Evolutionary conservation across 164 flowering plant species (phyloP).

Genomic region (Taxillus chinensis): DNA sequence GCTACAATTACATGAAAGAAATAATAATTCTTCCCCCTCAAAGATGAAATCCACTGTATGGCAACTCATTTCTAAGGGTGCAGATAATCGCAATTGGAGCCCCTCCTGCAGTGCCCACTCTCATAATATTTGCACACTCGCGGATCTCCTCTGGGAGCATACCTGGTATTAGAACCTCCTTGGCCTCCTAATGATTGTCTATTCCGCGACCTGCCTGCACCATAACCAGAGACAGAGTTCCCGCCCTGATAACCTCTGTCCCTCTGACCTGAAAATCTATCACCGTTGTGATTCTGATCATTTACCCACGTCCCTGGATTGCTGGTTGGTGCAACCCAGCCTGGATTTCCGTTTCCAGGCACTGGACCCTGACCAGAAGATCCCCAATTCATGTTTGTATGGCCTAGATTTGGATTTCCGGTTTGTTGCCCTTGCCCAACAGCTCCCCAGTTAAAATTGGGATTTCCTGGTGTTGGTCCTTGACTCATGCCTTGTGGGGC

Average conservation of each 20-base stretch:
- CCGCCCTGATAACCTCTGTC: slow-evolving; percentile 36
- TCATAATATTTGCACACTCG: slow-evolving; percentile 49
- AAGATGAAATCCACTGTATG: neutral
- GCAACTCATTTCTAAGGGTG: slow-evolving; percentile 24
- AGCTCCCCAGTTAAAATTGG: slow-evolving; percentile 8
- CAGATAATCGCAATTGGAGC: slow-evolving; percentile 49
- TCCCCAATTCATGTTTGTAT: slow-evolving; percentile 16
- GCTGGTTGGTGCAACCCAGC: slow-evolving; percentile 20
- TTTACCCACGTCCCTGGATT: slow-evolving; percentile 33
- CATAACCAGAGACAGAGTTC: slow-evolving; percentile 34
- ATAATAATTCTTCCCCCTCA: too few species aligned
- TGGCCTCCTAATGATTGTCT: slow-evolving; percentile 32
- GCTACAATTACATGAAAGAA: too few species aligned
- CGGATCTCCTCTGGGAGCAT: slow-evolving; percentile 24
- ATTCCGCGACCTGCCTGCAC: slow-evolving; percentile 41
- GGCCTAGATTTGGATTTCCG: slow-evolving; percentile 13
- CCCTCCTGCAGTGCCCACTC: slow-evolving; percentile 69
- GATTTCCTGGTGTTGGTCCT: slow-evolving; percentile 7
- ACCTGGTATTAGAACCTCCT: slow-evolving; percentile 32
- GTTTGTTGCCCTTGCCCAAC: slow-evolving; percentile 11
- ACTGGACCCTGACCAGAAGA: slow-evolving; percentile 12
- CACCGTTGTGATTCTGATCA: slow-evolving; percentile 32
- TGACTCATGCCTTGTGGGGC: slow-evolving; percentile 13
- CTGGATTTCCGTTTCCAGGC: slow-evolving; percentile 15
- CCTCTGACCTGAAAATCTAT: slow-evolving; percentile 28